A percentile compares a stretch with the other conserved stretches of the same genome.
phyloP scores from a whole-genome alignment of 176 grass and related monocot genomes.

The Triticum timopheevii region DNA sequence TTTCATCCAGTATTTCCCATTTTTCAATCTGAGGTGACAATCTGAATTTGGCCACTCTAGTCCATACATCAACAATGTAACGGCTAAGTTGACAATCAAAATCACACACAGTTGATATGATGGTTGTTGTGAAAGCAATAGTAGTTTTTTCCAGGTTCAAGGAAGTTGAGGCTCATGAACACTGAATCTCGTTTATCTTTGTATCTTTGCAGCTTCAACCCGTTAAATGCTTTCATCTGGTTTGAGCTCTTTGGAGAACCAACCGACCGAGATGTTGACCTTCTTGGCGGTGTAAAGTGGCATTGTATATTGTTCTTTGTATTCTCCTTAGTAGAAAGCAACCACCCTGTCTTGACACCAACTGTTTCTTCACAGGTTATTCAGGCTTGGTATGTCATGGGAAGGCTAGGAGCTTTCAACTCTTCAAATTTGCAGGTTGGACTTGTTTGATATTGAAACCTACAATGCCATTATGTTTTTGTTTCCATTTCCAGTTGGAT shows the following conservation, averaged over 20 bases:
- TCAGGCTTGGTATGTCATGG: constrained; percentile 97
- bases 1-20: neutral
- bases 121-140: neutral
- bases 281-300: constrained; percentile 83
- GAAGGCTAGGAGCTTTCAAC: constrained; percentile 85
- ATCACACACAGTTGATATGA: too few species aligned
- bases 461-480: neutral
- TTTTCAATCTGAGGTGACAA: neutral
- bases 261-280: constrained; percentile 79
- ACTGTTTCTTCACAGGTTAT: constrained; percentile 53
- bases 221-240: constrained; percentile 84
- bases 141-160: neutral
- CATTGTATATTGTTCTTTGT: constrained; percentile 14
- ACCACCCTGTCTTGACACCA: neutral
- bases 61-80: neutral
- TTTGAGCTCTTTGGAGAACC: constrained; percentile 85
- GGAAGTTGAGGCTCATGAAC: neutral
- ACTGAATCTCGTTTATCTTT: neutral
- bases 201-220: constrained; percentile 67
- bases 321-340: constrained; percentile 23
- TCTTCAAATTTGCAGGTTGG: constrained; percentile 95
- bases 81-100: neutral
- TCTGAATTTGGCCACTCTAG: neutral
- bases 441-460: constrained; percentile 1
- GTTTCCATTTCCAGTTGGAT: neutral